Evolutionary conservation across 805 yeast species (phyloP).

Genomic region (Barnettozyma pratensis): DNA sequence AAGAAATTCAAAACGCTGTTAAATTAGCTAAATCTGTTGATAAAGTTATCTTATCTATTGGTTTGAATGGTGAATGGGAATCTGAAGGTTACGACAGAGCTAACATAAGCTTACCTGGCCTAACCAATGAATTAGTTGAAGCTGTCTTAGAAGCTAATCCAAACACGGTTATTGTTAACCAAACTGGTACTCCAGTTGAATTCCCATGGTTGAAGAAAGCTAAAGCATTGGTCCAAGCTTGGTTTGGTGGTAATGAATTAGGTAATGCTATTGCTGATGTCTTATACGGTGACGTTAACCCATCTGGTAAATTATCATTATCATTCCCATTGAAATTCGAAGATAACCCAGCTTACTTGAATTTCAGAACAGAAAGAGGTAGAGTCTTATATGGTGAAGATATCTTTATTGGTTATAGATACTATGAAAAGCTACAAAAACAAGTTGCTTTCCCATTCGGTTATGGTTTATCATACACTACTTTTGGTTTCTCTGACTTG

Average conservation of each 20-base stretch:
- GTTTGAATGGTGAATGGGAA: slow-evolving; percentile 53
- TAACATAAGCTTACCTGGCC: slow-evolving; percentile 46
- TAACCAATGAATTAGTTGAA: slow-evolving; percentile 39
- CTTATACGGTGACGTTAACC: slow-evolving; percentile 48
- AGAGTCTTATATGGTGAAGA: slow-evolving; percentile 60
- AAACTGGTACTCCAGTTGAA: slow-evolving; percentile 58
- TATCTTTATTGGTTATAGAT: slow-evolving; percentile 58
- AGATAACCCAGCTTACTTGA: slow-evolving; percentile 54
- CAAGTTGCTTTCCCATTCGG: slow-evolving; percentile 58
- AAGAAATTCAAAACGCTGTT: slow-evolving; percentile 38
- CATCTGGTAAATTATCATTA: slow-evolving; percentile 54
- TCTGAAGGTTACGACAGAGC: slow-evolving; percentile 55
- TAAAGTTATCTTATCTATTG: slow-evolving; percentile 47
- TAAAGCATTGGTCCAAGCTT: slow-evolving; percentile 44
- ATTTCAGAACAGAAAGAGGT: slow-evolving; percentile 46
- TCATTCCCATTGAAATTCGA: slow-evolving; percentile 47
- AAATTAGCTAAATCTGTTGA: slow-evolving; percentile 45
- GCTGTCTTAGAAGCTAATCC: slow-evolving; percentile 43
- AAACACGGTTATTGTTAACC: slow-evolving; percentile 49
- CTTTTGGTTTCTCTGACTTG: slow-evolving; percentile 38
- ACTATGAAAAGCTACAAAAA: slow-evolving; percentile 46
- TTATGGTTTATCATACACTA: slow-evolving; percentile 55
- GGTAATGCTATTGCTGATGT: slow-evolving; percentile 60
- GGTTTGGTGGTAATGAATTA: slow-evolving; percentile 53
- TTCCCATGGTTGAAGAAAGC: slow-evolving; percentile 47